phyloP scores from a whole-genome alignment of 2,329 filamentous ascomycete genomes.

The Penicillium vulpinum region DNA sequence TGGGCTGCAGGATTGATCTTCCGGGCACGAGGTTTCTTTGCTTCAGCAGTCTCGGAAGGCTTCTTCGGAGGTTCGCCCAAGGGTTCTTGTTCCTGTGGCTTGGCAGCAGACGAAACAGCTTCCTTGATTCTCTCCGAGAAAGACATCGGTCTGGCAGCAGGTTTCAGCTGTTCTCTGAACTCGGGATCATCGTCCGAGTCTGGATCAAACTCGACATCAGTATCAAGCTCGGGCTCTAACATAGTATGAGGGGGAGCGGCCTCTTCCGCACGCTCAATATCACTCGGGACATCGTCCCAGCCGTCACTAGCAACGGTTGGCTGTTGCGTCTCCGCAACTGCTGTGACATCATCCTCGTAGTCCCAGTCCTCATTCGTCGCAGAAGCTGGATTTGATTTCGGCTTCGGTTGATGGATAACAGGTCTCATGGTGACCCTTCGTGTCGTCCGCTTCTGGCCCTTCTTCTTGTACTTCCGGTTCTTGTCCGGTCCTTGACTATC shows the following conservation, averaged over 20 bases:
- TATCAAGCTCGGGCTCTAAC: conserved; percentile 30
- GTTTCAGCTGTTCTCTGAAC: conserved; percentile 25
- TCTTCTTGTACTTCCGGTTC: conserved; percentile 46
- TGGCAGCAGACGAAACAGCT: conserved; percentile 30
- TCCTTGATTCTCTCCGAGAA: conserved; percentile 42
- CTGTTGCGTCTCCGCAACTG: conserved; percentile 33
- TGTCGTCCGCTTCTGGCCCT: conserved; percentile 52
- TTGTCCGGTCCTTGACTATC: conserved; percentile 37
- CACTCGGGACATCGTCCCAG: conserved; percentile 11
- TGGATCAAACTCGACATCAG: conserved; percentile 17
- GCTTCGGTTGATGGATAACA: conserved; percentile 33
- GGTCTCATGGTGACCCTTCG: conserved; percentile 47
- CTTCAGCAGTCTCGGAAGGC: conserved; percentile 11
- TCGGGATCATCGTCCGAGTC: conserved; percentile 33
- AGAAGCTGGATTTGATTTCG: conserved; percentile 23
- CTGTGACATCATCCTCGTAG: conserved; percentile 31
- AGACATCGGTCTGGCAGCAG: conserved; percentile 28
- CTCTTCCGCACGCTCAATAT: conserved; percentile 12
- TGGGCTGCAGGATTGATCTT: conserved; percentile 49
- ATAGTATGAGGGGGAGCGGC: conserved; percentile 30
- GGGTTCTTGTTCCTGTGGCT: conserved; percentile 12
- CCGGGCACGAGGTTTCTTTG: conserved; percentile 29
- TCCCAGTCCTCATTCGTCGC: conserved; percentile 19
- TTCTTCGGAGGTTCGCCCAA: conserved; percentile 12
- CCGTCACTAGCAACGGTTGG: conserved; percentile 11